These are phyloP conservation scores for Malassezia psittaci DNA, from an alignment of 1,284 basidiomycete genomes.

Conservation along the genomic window DNA sequence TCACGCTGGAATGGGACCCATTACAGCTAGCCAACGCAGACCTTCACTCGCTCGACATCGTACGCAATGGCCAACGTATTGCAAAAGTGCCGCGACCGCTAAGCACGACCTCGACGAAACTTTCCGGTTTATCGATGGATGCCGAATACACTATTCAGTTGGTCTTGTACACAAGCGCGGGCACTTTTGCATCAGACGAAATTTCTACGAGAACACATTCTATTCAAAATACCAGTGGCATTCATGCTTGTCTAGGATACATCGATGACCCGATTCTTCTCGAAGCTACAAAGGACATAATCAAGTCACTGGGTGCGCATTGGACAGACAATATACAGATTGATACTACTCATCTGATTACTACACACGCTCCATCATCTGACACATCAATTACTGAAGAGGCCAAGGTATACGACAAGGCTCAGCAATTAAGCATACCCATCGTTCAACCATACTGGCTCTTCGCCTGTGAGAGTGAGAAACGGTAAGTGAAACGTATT, in stretches of 20 bases:
- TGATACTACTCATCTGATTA: conserved; percentile 44
- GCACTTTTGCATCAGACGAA: conserved; percentile 31
- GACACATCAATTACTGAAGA: background rate
- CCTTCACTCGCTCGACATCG: conserved; percentile 41
- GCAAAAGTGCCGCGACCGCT: conserved; percentile 43
- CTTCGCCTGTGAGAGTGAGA: conserved; percentile 40
- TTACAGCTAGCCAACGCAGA: conserved; percentile 34
- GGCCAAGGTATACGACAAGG: conserved; percentile 26
- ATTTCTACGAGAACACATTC: conserved; percentile 39
- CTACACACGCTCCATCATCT: conserved; percentile 16
- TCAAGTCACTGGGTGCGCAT: conserved; percentile 30
- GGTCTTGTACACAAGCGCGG: conserved; percentile 41
- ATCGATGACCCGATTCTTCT: conserved; percentile 24
- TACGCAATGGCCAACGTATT: conserved; percentile 38
- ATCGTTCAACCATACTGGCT: conserved; percentile 46
- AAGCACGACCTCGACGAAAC: conserved; percentile 42
- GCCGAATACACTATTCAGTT: conserved; percentile 46
- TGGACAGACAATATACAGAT: conserved; percentile 88
- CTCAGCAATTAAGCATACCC: conserved; percentile 43
- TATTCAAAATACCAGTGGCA: conserved; percentile 41
- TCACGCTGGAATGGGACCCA: conserved; percentile 45
- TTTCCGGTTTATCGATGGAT: conserved; percentile 40
- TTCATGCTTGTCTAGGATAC: conserved; percentile 41
- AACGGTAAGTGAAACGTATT: conserved; percentile 23
- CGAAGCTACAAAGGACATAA: conserved; percentile 25